Evolutionary conservation across 2,329 filamentous ascomycete genomes (phyloP), one percentile per base, ranked within the genome.

Genomic region (Pyricularia sp.): DNA sequence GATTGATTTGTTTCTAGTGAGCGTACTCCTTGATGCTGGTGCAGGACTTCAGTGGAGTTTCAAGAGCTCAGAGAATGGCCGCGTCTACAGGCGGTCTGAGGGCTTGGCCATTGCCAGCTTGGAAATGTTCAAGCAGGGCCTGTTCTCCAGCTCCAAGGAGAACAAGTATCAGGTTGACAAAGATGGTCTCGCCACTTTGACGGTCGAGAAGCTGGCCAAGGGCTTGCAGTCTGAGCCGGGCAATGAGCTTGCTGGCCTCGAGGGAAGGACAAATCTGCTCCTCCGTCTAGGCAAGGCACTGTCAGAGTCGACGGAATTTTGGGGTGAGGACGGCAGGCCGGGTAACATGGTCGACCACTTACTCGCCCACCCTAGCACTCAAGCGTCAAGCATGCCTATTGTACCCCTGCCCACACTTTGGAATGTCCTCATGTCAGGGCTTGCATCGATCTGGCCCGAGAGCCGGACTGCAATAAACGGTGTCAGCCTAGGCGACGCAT

Each of bases 281-380:
- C 84, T 92, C 59, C 85, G 90, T 67, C 84, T 99, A 1, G 88
- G 88, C 14, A 85, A 89, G 71, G 94, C 94, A 5, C 81, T 99
- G 68, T 81, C 84, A 3, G 86, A 90, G 71, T 93, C 94, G 76
- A 84, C 88, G 70, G 90, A 95, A 67, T 90, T 93, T 73, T 99
- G 97, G 78, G 94, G 94, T 28, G 84, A 86, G 1, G 89, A 94
- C 76, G 92, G 90, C 67, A 86, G 95, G 69, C 95, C 95, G 12
- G 95, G 95, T 73, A 96, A 97, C 77, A 93, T 99, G 89, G 88
- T 98, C 71, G 94, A 98, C 78, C 94, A 97, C 77, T 87, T 98
- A n/a, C 86, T 98, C 58, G 91, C 92, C 3, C 95, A 98, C 76
- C 92, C 94, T 1, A 90, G 92, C 2, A 97, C 94, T 5, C 90